Conservation (phyloP, 1,284 basidiomycete genomes). For the Cutaneotrichosporon spelunceum region DNA sequence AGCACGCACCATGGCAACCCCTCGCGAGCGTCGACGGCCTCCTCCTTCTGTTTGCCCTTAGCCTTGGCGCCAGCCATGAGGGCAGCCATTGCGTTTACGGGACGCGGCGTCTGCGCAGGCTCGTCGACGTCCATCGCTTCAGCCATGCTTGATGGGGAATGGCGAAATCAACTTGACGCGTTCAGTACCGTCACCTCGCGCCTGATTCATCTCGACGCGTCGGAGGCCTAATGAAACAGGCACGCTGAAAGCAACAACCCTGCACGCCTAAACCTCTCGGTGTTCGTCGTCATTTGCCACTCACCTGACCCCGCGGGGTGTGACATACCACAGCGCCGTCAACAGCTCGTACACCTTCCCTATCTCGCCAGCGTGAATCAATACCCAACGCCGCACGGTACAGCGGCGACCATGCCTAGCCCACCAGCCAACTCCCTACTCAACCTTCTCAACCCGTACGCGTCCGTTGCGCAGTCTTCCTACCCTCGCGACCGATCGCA, state of each 20-base stretch:
- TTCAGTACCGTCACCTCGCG: constrained; percentile 4
- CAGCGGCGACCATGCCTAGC: constrained; percentile 17
- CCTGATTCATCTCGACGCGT: constrained; percentile 6
- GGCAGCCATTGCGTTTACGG: constrained; percentile 44
- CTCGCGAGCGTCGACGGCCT: constrained; percentile 35
- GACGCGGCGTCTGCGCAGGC: constrained; percentile 19
- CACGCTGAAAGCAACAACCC: background rate
- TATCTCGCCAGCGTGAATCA: background rate
- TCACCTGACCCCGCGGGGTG: background rate
- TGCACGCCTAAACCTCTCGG: background rate
- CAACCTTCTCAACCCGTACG: constrained; percentile 75
- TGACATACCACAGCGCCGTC: background rate
- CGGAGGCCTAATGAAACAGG: background rate
- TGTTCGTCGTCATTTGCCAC: constrained; percentile 8
- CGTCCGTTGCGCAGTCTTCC: constrained; percentile 65
- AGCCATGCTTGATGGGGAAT: constrained; percentile 13
- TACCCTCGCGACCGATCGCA: constrained; percentile 55
- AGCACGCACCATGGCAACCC: constrained; percentile 51
- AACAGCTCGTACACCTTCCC: background rate
- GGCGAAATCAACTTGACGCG: background rate
- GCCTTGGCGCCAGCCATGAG: constrained; percentile 41
- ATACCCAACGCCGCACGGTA: background rate
- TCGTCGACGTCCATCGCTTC: constrained; percentile 36
- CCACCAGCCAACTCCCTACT: constrained; percentile 57
- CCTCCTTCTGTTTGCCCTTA: constrained; percentile 47